Conservation (phyloP, 1,139 yeast genomes). For the Trichomonascaceae sp. region DNA sequence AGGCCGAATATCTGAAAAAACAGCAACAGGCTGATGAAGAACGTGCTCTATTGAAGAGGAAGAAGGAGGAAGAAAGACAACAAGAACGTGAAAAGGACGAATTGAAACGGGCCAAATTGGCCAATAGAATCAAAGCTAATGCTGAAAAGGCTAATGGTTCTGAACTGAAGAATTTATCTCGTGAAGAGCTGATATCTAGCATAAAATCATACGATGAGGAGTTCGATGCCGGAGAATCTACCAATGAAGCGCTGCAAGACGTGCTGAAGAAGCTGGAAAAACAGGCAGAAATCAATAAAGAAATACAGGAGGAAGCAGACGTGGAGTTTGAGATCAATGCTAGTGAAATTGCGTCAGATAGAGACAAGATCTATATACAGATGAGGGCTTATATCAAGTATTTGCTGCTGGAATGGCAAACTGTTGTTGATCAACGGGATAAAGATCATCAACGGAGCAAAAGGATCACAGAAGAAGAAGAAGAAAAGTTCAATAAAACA, state of each 20-base stretch:
- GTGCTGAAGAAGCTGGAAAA: constrained; percentile 23
- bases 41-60: constrained; percentile 12
- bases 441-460: constrained; percentile 3
- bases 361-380: constrained; percentile 36
- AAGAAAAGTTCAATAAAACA: constrained; percentile 14
- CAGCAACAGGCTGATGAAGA: constrained; percentile 16
- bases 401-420: constrained; percentile 46
- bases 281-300: constrained; percentile 26
- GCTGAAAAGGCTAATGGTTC: constrained; percentile 14
- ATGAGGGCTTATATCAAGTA: constrained; percentile 45
- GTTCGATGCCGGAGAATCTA: constrained; percentile 44
- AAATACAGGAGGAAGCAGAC: constrained; percentile 24
- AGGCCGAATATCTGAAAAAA: constrained; percentile 24
- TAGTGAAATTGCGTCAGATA: constrained; percentile 36
- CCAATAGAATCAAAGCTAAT: constrained; percentile 14
- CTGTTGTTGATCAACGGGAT: constrained; percentile 13
- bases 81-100: constrained; percentile 14
- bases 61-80: constrained; percentile 17
- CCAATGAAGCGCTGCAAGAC: constrained; percentile 18
- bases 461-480: constrained; percentile 12
- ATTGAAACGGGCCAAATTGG: constrained; percentile 5
- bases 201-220: constrained; percentile 40
- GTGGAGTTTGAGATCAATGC: constrained; percentile 28
- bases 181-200: constrained; percentile 42
- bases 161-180: constrained; percentile 32